Evolutionary conservation across 495 filamentous ascomycete species (phyloP), one percentile per base, ranked within the genome.

Genomic region (Tuber melanosporum): DNA sequence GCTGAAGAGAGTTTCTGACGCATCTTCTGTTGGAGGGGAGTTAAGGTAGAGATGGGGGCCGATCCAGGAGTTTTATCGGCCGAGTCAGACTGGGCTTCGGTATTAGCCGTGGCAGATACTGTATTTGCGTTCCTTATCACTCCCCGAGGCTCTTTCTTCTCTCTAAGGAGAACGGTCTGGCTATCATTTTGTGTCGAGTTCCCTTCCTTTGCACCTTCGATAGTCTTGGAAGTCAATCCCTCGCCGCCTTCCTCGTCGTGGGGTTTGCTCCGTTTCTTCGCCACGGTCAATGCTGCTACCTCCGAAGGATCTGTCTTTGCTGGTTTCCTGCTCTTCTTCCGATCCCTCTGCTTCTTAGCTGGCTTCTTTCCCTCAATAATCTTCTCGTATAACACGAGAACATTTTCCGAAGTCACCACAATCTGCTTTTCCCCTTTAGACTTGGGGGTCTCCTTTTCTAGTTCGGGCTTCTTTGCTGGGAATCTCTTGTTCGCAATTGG

Each of bases 21-120:
- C 95, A 99, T 99, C 6, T 91, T 90, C 75, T 91, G 90, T 87
- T 99, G 95, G 72, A 99, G 88, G 45, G 95, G 94, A 0, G 95
- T 99, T 76, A 99, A 88, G 82, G 85, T 46, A 82, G 86, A 44
- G 82, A 85, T 76, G 79, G 84, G 47, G 76, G 79, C 71, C 72
- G 81, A 78, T 41, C 82, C 75, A 22, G 82, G 72, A 46, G 81
- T 71, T 76, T 76, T 57, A 79, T 81, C 66, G 39, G 78, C 39
- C 36, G 75, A 19, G 71, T 46, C 44, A 66, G 62, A 45, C 70
- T 71, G 32, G 74, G 73, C 71, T 80, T 72, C 73, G 80, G 74
- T 19, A 32, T n/a, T 74, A 72, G 74, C 36, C 49, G 71, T 77
- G 20, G 82, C 75, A 36, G 79, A 79, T 71, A 84, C 85, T 70